Evolutionary conservation across 805 yeast species (phyloP).

Genomic region (Hyphopichia homilentoma): DNA sequence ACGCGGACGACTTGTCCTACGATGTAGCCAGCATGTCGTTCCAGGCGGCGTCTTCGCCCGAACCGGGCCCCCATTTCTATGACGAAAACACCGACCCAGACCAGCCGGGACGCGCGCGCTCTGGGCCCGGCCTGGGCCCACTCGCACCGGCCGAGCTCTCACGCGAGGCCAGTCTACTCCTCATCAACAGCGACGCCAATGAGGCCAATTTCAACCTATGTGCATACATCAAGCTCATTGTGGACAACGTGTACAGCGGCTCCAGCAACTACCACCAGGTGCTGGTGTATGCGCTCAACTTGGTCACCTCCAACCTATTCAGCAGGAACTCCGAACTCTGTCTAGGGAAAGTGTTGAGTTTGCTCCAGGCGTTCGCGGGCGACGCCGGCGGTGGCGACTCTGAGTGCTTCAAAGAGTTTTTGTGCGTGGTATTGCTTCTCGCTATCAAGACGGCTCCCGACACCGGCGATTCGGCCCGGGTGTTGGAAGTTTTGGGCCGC

Average conservation of each 20-base stretch:
- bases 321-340: constrained; percentile 33
- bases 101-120: no score
- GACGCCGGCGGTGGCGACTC: constrained; percentile 9
- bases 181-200: constrained; percentile 34
- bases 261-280: constrained; percentile 26
- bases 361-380: constrained; percentile 24
- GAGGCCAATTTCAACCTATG: constrained; percentile 40
- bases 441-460: constrained; percentile 21
- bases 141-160: no score
- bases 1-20: no score
- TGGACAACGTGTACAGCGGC: constrained; percentile 24
- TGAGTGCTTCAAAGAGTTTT: constrained; percentile 28
- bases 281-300: constrained; percentile 29
- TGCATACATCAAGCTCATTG: constrained; percentile 26
- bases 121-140: no score
- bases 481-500: constrained; percentile 18
- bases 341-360: constrained; percentile 34
- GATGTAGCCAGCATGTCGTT: no score
- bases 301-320: constrained; percentile 36
- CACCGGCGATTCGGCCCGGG: constrained; percentile 10
- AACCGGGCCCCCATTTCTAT: no score
- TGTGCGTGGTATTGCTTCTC: constrained; percentile 30
- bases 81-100: no score
- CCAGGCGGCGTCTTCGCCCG: no score
- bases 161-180: constrained; percentile 12